Base-by-base conservation (phyloP, 805 yeast species). In the Kodamaea kakaduensis region DNA sequence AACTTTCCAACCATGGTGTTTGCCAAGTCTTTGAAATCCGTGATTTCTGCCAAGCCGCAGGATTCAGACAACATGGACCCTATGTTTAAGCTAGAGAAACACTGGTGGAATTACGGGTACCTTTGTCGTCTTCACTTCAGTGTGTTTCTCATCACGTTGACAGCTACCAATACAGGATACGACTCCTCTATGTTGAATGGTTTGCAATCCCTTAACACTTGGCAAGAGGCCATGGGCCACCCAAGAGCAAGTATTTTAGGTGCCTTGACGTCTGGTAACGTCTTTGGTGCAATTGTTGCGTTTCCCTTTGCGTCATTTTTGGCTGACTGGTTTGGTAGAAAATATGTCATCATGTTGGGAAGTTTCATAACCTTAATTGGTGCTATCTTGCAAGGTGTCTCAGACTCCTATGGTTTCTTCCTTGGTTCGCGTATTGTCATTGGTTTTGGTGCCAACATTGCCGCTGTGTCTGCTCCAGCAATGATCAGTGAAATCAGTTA, bases 401-500 rank as follows among this genome's bases (percentile, higher is more conserved):
- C 65, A 12, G 54, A 54, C 23, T 56, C 56, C 33, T 63, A 56
- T 23, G 63, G 49, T 0, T 56, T 59, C 47, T 67, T 71, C 48
- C 54, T 72, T 17, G 67, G 49, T n/a, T 50, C 72, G 0, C 63
- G 81, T 59, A 48, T 75, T 28, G 38, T 75, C 26, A 45, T 75
- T 34, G 81, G 81, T 45, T 44, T 64, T 26, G 79, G 78, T 17
- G 52, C 54, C 23, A 60, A 62, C 41, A 38, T 70, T 35, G 62
- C 71, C 9, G 54, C 56, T 24, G 67, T 68, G 25, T 57, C 71
- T 6, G 57, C 73, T 14, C 77, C 79, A 9, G 42, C 73, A 6
- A 56, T 73, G 48, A 60, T 74, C 26, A 62, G 78, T 3, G 81
- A 76, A 46, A 42, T 73, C 13, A 54, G 78, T 2, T 74, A 58